Base-by-base conservation (phyloP, 163 green algal genomes). In the Chlorella variabilis region DNA sequence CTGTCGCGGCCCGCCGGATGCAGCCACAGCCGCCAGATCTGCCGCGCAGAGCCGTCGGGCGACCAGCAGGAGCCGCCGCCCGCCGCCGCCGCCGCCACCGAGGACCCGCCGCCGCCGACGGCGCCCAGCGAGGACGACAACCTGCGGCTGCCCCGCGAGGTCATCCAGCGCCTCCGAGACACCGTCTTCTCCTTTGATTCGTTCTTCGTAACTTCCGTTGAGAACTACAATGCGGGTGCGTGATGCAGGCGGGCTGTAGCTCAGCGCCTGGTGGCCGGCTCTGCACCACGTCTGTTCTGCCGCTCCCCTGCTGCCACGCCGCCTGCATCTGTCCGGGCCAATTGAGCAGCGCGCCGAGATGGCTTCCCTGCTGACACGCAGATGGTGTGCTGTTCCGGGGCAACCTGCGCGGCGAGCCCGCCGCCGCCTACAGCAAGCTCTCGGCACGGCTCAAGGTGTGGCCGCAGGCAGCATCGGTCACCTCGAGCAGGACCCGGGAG, bases 101-200 rank as follows among this genome's bases (percentile, higher is more conserved):
- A 78, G 49, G 33, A 78, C 54, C 49, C 20, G 71, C 73, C 59
- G 27, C 20, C 2, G 3, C 20, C 34, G 38, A 20, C 66, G 39
- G 2, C 66, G 27, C 15, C 66, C 34, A 29, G 38, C 17, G 68
- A 62, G 42, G 27, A 81, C 39, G 31, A 42, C 17, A 74, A 82
- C 54, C 81, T 89, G 70, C 81, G 88, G 77, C 81, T 91, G 4
- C 85, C 87, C 0, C 85, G 85, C 41, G 91, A 91, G 0, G 92
- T 94, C 27, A 91, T 97, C 41, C 87, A 95, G 67, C 85, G 84
- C 65, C 80, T 97, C 36, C 87, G 91, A 8, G 82, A 88, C 77
- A 89, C 82, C 0, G 93, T 98, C 51, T 98, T 98, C 85, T 89
- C 90, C 21, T 94, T 97, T 74, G 94, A 98, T 81, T 95, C 91